phyloP scores from a whole-genome alignment of 208 protist genomes.

The Trypanosoma platydactyli region DNA sequence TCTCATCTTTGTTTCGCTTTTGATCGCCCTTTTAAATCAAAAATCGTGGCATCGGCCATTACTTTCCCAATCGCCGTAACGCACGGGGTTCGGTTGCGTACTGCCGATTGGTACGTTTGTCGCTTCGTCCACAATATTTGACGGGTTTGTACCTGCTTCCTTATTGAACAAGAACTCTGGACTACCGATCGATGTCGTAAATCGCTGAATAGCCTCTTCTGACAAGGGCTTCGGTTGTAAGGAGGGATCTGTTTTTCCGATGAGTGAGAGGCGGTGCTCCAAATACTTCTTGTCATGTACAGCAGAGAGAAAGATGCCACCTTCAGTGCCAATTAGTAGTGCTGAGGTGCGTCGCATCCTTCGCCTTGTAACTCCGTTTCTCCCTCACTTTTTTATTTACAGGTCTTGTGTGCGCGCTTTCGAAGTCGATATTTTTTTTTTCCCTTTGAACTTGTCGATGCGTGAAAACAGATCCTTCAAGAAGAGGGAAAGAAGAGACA shows the following conservation, averaged over 20 bases:
- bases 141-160: constrained; percentile 67
- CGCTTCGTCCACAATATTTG: constrained; percentile 85
- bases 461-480: background rate
- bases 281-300: constrained; percentile 82
- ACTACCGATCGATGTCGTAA: constrained; percentile 80
- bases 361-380: background rate
- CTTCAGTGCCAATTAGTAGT: constrained; percentile 71
- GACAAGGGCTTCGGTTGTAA: constrained; percentile 52
- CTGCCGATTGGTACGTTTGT: constrained; percentile 83
- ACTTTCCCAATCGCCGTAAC: constrained; percentile 90
- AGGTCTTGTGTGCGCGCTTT: too few species aligned
- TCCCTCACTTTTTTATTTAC: too few species aligned
- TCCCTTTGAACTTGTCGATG: too few species aligned
- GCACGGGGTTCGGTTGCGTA: constrained; percentile 77
- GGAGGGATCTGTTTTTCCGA: constrained; percentile 66
- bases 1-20: background rate
- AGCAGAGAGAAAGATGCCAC: constrained; percentile 67
- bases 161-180: constrained; percentile 87
- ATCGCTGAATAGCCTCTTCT: constrained; percentile 76
- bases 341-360: constrained; percentile 67
- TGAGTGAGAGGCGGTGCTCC: constrained; percentile 73
- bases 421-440: too few species aligned
- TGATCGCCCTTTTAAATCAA: constrained; percentile 22
- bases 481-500: constrained; percentile 7
- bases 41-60: constrained; percentile 91